Base-by-base conservation (phyloP, 441 rosid species). In the Jatropha multifida region DNA sequence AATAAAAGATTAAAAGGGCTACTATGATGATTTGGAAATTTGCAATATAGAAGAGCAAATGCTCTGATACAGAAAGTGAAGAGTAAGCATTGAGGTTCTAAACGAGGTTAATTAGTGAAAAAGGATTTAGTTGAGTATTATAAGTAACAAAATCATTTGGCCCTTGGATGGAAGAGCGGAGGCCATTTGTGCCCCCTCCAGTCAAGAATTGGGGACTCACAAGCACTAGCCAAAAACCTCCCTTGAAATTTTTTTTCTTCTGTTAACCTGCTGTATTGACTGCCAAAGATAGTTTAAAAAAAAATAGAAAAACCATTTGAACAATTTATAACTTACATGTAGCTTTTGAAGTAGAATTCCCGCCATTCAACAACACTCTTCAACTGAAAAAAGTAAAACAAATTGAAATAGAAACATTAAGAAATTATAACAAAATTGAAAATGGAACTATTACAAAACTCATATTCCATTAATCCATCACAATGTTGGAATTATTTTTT, bases 281-380 rank as follows among this genome's bases (percentile, higher is more conserved):
- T 41, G 12, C 14, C 41, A 41, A 23, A 42, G 23, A 44, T 49
- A 52, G 32, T 67, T 44, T 44, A 1, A 6, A 7, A 44, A 4
- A 74, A 15, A 65, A 38, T 68, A 70, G 48, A 56, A 66, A 15
- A 44, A 4, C 11, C 13, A 12, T 12, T 18, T 6, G 14, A 58
- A 73, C 55, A 40, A 62, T 59, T 65, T 65, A 66, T 32, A 74
- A 87, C 97, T 91, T 81, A 91, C 98, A 11, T 88, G 85, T 95
- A 95, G 76, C 88, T 88, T 86, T 85, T 86, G 75, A 83, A 74
- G 86, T 93, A 93, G 90, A 94, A 94, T 59, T 84, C 94, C 69
- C 94, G 85, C 99, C 99, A 94, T 60, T 90, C 96, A n/a, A 94
- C 92, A 54, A 94, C 77, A 85, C 97, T 90, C 86, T 90, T 92